Conservation (phyloP, 192 early-diverging fungal genomes). For the Lobosporangium transversale region DNA sequence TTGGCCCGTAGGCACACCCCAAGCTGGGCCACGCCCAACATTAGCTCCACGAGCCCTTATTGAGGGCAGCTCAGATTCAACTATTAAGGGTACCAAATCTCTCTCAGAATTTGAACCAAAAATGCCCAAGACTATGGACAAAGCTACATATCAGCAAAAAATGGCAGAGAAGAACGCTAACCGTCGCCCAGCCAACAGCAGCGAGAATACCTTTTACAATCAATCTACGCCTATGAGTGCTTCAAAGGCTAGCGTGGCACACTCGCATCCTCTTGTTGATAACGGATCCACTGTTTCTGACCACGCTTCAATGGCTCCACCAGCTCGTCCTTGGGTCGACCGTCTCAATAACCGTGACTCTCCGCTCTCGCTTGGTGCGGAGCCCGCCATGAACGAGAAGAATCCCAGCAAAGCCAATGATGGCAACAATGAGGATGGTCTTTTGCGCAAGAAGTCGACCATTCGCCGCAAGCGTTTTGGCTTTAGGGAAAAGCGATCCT, state of each 20-base stretch:
- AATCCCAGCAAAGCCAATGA: constrained; percentile 1
- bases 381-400: constrained; percentile 36
- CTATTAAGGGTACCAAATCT: constrained; percentile 27
- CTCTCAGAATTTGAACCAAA: constrained; percentile 53
- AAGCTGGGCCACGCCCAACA: constrained; percentile 19
- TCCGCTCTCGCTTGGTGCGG: constrained; percentile 17
- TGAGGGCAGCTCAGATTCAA: constrained; percentile 11
- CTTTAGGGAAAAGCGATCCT: constrained; percentile 34
- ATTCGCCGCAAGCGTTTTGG: constrained; percentile 45
- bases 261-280: constrained; percentile 36
- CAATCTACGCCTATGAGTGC: constrained; percentile 11
- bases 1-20: constrained; percentile 45
- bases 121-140: constrained; percentile 50
- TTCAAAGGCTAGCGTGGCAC: constrained; percentile 23
- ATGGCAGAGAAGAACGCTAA: constrained; percentile 51
- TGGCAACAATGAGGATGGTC: constrained; percentile 11
- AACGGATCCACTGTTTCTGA: constrained; percentile 14
- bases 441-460: constrained; percentile 41
- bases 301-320: constrained; percentile 22
- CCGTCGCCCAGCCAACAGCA: constrained; percentile 14
- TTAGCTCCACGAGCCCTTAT: constrained; percentile 16
- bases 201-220: constrained; percentile 35
- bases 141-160: constrained; percentile 42
- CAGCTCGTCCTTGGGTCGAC: constrained; percentile 42
- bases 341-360: constrained; percentile 34